These are phyloP conservation scores for Cordyceps cateniannulata DNA, from an alignment of 2,329 filamentous ascomycete species.

Conservation along the genomic window DNA sequence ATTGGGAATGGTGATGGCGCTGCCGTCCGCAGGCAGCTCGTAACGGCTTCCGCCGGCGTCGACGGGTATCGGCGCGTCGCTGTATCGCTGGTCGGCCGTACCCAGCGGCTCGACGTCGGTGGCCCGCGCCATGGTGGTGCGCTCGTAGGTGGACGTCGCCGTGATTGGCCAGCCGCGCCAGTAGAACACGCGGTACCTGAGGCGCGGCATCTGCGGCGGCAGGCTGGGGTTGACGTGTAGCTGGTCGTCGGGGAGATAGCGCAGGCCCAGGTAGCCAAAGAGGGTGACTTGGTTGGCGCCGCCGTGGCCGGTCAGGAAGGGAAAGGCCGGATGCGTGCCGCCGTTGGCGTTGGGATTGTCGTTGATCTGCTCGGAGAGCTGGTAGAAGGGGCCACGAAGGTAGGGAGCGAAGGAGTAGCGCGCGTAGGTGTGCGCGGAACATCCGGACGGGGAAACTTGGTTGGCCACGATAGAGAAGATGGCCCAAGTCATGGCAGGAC, in stretches of 20 bases:
- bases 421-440: slow-evolving; percentile 61
- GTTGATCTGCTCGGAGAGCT: slow-evolving; percentile 61
- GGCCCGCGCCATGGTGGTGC: slow-evolving; percentile 21
- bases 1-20: slow-evolving; percentile 47
- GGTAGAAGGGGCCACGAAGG: slow-evolving; percentile 59
- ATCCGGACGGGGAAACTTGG: slow-evolving; percentile 59
- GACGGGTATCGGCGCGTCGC: slow-evolving; percentile 49
- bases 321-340: slow-evolving; percentile 49
- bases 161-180: slow-evolving; percentile 22
- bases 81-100: slow-evolving; percentile 49
- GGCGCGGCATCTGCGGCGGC: slow-evolving; percentile 47
- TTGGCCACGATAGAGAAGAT: slow-evolving; percentile 63
- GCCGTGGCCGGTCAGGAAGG: slow-evolving; percentile 65
- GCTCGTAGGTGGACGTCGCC: slow-evolving; percentile 21
- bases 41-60: slow-evolving; percentile 45
- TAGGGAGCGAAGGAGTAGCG: slow-evolving; percentile 59
- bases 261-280: slow-evolving; percentile 62
- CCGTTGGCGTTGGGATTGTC: slow-evolving; percentile 56
- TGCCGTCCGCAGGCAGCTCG: slow-evolving; percentile 39
- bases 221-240: slow-evolving; percentile 55
- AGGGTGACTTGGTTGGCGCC: slow-evolving; percentile 61
- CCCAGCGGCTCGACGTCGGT: slow-evolving; percentile 33
- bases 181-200: slow-evolving; percentile 29
- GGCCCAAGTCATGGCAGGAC: slow-evolving; percentile 68
- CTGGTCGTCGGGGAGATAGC: slow-evolving; percentile 51